Conservation (phyloP, 306 rosid genomes). For the Betula pendula region DNA sequence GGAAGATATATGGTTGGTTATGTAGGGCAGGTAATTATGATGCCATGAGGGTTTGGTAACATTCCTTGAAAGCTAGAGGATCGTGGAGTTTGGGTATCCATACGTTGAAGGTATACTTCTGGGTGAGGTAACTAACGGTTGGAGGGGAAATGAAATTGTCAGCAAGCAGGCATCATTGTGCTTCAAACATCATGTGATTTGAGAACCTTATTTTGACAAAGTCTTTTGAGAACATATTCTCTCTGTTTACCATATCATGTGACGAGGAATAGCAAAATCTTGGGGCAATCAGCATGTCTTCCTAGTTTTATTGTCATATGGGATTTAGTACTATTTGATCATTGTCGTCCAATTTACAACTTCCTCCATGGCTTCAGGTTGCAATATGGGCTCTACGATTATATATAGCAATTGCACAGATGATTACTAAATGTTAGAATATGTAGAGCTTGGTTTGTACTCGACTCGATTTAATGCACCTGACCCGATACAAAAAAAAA, state of each 20-base stretch:
- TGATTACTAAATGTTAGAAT: too few relatives aligned
- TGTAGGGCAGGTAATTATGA: slow-evolving; percentile 15
- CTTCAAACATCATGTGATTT: slow-evolving; percentile 60
- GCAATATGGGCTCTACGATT: too few relatives aligned
- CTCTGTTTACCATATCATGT: slow-evolving; percentile 44
- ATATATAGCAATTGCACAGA: too few relatives aligned
- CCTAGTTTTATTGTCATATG: slow-evolving; percentile 34
- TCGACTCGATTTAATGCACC: too few relatives aligned
- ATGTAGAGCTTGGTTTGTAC: too few relatives aligned
- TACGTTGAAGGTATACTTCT: neutral
- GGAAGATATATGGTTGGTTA: slow-evolving; percentile 6
- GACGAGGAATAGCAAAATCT: slow-evolving; percentile 30
- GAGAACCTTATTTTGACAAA: slow-evolving; percentile 29
- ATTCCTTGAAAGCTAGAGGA: too few relatives aligned
- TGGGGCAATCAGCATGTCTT: slow-evolving; percentile 36
- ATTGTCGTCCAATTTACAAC: neutral
- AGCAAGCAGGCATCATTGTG: slow-evolving; percentile 51
- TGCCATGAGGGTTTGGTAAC: slow-evolving; percentile 31
- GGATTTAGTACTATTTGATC: slow-evolving; percentile 13
- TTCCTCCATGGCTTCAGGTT: neutral
- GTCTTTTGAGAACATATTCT: slow-evolving; percentile 41
- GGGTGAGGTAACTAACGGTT: slow-evolving; percentile 13
- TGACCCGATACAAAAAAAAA: too few relatives aligned
- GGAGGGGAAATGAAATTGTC: slow-evolving; percentile 34
- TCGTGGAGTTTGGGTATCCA: slow-evolving; percentile 31